Conservation (phyloP, 176 grass and related monocot species). For the Ensete ventricosum region DNA sequence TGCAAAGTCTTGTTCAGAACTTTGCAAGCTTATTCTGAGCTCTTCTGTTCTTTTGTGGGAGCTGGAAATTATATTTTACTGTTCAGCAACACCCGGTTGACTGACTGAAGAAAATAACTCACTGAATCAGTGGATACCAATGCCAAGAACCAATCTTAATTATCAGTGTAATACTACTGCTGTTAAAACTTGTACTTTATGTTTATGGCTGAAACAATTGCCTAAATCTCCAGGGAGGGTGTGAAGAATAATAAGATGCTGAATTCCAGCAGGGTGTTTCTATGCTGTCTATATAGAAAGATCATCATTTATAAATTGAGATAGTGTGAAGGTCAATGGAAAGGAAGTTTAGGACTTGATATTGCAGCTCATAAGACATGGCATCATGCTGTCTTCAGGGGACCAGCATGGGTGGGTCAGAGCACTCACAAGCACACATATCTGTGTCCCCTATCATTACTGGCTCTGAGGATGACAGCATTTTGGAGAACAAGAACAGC, state of each 20-base stretch:
- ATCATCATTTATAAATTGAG: neutral
- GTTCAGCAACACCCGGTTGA: neutral
- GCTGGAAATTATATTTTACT: neutral
- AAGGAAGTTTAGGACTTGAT: neutral
- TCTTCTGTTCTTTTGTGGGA: neutral
- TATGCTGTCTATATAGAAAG: neutral
- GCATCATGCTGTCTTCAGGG: slow-evolving; percentile 8
- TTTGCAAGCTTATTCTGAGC: neutral
- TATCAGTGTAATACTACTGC: too few relatives aligned
- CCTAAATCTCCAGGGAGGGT: too few relatives aligned
- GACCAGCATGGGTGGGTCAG: neutral
- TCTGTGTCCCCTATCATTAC: neutral
- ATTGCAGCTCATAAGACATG: slow-evolving; percentile 14
- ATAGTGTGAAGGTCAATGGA: slow-evolving; percentile 1
- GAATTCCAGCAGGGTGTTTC: too few relatives aligned
- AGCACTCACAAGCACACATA: neutral
- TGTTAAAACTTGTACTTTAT: too few relatives aligned
- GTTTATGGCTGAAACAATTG: too few relatives aligned
- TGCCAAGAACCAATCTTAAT: neutral
- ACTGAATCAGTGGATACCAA: neutral
- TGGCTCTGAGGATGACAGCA: neutral
- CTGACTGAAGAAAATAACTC: neutral
- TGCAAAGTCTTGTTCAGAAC: neutral
- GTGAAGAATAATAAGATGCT: too few relatives aligned
- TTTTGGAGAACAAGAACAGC: neutral